Base-by-base conservation (phyloP, 2,329 filamentous ascomycete genomes). In the Diaporthe australafricana region DNA sequence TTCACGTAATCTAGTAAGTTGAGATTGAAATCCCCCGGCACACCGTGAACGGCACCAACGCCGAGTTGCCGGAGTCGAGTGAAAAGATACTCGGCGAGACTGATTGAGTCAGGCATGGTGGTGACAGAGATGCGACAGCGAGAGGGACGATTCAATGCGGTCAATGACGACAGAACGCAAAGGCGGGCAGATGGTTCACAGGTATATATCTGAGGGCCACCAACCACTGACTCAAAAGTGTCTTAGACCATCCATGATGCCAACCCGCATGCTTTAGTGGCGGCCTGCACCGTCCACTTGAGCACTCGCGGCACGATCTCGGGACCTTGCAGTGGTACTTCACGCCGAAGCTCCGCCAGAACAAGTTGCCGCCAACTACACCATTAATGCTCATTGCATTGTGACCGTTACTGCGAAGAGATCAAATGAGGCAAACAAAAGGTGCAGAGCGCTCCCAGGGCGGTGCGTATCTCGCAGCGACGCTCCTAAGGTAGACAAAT, bases 61-160 rank as follows among this genome's bases (percentile, higher is more conserved):
- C 48, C 32, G 27, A 50, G 63, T 38, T 67, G 63, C 3, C 42
- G 42, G 16, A 53, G 63, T 14, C 63, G 45, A 38, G 63, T 67
- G n/a, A 67, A 67, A 3, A 67, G 52, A 35, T 55, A 55, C 22
- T 55, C 27, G 30, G 52, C 52, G 22, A 55, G 52, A 9, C 17
- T 55, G 20, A 35, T 35, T 35, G 52, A 53, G 32, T 25, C 50
- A 53, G 50, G 32, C 50, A 35, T 55, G 30, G 17, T 35, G 17
- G 52, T 3, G 7, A 35, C 5, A 5, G 30, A n/a, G 20, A n/a
- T 6, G 17, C 35, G 2, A 20, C 20, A 11, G 52, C 52, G 30
- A 35, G 50, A 25, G 50, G 27, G 50, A 27, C 16, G 20, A 53
- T 11, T n/a, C 5, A 17, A 53, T 27, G 27, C 32, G 50, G 12